Percentiles rank a stretch among this genome's conserved stretches.
Conservation (phyloP, 768 basidiomycete species). For the Collybia sordida region DNA sequence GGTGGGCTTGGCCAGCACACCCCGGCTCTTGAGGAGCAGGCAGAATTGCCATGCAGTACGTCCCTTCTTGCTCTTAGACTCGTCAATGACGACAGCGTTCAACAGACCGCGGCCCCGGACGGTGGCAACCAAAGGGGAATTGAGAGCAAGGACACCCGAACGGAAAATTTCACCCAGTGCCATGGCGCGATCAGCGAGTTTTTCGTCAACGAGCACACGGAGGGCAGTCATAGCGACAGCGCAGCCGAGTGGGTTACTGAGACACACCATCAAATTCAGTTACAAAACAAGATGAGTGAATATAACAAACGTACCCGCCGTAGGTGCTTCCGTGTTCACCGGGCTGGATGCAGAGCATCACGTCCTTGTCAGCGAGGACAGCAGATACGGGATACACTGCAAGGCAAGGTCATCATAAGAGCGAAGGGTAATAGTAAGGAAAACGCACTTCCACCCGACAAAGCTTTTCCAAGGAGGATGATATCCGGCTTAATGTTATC, state of each 20-base stretch:
- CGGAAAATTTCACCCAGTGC: slow-evolving; percentile 84
- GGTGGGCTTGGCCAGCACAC: slow-evolving; percentile 94
- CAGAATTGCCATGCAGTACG: slow-evolving; percentile 96
- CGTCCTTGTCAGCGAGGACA: slow-evolving; percentile 84
- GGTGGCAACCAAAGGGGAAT: slow-evolving; percentile 68
- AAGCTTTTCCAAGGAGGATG: slow-evolving; percentile 91
- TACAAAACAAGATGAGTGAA: slow-evolving; percentile 2
- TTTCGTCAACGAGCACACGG: slow-evolving; percentile 86
- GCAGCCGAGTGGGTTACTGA: slow-evolving; percentile 89
- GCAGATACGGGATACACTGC: slow-evolving; percentile 95
- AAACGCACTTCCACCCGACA: slow-evolving; percentile 88
- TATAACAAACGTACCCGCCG: slow-evolving; percentile 77
- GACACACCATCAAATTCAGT: slow-evolving; percentile 1
- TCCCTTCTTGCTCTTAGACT: slow-evolving; percentile 70
- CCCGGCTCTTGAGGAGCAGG: slow-evolving; percentile 85
- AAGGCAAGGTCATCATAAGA: not conserved
- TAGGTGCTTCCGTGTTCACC: slow-evolving; percentile 98
- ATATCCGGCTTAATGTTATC: slow-evolving; percentile 90
- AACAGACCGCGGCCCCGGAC: slow-evolving; percentile 88
- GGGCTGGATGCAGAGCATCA: slow-evolving; percentile 93
- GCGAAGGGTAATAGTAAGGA: not conserved
- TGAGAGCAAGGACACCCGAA: slow-evolving; percentile 51
- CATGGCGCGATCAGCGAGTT: slow-evolving; percentile 78
- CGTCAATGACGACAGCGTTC: slow-evolving; percentile 93
- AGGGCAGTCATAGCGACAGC: slow-evolving; percentile 95